These are phyloP conservation scores for Apiospora marii DNA, from an alignment of 2,329 filamentous ascomycete genomes.

Conservation along the genomic window DNA sequence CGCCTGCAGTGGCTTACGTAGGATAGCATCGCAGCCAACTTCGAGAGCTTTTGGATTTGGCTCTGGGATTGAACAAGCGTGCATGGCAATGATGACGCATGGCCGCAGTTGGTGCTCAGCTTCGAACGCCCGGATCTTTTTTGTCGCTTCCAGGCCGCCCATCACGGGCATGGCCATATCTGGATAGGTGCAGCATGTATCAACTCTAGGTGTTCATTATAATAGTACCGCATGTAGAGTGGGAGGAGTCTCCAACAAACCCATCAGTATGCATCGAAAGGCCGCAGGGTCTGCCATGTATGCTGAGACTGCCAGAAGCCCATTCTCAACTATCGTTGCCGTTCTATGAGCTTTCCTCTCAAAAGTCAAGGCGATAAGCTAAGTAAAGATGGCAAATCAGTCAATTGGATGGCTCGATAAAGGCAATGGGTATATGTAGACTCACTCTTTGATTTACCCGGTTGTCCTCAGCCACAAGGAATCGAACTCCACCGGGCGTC, in stretches of 20 bases:
- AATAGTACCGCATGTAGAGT: neutral
- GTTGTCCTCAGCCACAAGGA: neutral
- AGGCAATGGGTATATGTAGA: neutral
- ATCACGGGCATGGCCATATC: slow-evolving; percentile 1
- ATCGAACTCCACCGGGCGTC: neutral
- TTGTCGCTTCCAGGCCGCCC: neutral
- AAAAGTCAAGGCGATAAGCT: neutral
- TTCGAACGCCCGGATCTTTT: neutral
- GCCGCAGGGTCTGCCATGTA: slow-evolving; percentile 10
- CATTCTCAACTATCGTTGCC: neutral
- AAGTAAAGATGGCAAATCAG: neutral
- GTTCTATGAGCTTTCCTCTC: neutral
- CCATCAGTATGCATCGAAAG: slow-evolving; percentile 16
- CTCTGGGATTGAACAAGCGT: rapidly evolving
- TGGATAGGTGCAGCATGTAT: neutral
- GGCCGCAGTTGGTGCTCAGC: neutral
- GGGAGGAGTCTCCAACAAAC: neutral
- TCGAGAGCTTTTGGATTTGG: neutral
- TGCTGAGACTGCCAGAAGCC: neutral
- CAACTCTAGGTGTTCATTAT: neutral
- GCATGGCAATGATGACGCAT: slow-evolving; percentile 4
- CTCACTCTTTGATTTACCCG: neutral
- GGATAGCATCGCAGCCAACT: neutral
- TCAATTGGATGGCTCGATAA: no score
- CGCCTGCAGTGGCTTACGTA: neutral